These are phyloP conservation scores for Fraxinus sp. DNA, from an alignment of 305 asterid species.

Conservation along the genomic window DNA sequence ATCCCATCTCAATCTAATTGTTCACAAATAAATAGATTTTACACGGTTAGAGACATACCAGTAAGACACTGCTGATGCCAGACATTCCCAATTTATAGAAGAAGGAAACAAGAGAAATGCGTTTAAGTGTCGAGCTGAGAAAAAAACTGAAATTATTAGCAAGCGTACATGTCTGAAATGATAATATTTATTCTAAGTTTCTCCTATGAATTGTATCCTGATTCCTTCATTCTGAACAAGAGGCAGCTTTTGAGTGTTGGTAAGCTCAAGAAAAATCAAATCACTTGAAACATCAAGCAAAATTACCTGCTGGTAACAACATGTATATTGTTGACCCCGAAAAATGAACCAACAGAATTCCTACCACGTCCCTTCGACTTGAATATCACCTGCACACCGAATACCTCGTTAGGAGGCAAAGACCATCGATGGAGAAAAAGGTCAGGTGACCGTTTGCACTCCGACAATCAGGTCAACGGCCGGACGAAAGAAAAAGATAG, in stretches of 20 bases:
- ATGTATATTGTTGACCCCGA: slow-evolving; percentile 13
- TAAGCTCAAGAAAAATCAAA: not conserved
- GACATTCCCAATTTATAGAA: slow-evolving; percentile 91
- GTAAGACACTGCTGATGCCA: slow-evolving; percentile 65
- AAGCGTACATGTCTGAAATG: not conserved
- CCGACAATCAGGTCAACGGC: too few relatives aligned
- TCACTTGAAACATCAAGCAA: not conserved
- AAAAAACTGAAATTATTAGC: slow-evolving; percentile 19
- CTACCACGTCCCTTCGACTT: too few relatives aligned
- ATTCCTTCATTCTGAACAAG: not conserved
- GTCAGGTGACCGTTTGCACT: too few relatives aligned
- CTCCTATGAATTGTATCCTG: not conserved
- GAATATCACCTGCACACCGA: too few relatives aligned
- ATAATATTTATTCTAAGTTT: not conserved
- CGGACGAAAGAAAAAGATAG: too few relatives aligned
- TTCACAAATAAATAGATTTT: not conserved
- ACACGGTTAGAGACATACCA: slow-evolving; percentile 47
- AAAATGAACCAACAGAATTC: too few relatives aligned
- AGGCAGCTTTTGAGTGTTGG: not conserved
- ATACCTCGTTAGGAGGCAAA: too few relatives aligned
- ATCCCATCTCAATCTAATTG: not conserved
- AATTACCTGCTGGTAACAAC: slow-evolving; percentile 64
- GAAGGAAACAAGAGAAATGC: slow-evolving; percentile 69
- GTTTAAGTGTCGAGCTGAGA: slow-evolving; percentile 63
- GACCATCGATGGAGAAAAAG: too few relatives aligned